Evolutionary conservation across 2,329 filamentous ascomycete species (phyloP), one percentile per base, ranked within the genome.

Genomic region (Fusarium caatingaense): DNA sequence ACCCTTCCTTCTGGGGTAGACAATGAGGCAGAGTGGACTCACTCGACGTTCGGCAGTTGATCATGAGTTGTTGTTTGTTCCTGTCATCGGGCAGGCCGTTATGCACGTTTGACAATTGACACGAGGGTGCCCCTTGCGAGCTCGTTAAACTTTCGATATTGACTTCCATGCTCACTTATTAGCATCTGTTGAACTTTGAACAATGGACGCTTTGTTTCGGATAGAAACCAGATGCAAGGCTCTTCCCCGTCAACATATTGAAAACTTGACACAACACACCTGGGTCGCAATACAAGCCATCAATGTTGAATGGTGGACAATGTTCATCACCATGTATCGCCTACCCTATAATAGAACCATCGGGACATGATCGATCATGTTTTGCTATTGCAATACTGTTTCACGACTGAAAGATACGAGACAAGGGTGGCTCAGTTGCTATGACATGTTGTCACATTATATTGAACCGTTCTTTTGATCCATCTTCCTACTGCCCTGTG

Each of bases 401-500:
- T 64, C 30, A 58, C 21, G 25, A 41, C 12, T 21, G 40, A 27
- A 18, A 45, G 23, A 32, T 27, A 21, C 27, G 27, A 51, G 16
- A 50, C 62, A 53, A 40, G 57, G 48, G 54, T 59, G 51, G 45
- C 28, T 53, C 46, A 59, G 23, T 44, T 50, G 40, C 50, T 32
- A 53, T 66, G 42, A 53, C 44, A 67, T 66, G n/a, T 70, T 50
- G 62, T 68, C 71, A 68, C 40, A 47, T 34, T 40, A 48, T 56
- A 49, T 23, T 30, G 45, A 25, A 46, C n/a, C 32, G 27, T 25
- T 18, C 20, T 60, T n/a, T 47, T 53, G 30, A 41, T 62, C 47
- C 25, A 51, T 57, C 41, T 42, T 45, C 44, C 42, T 48, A 44
- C 41, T 54, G 41, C 42, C 48, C 23, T 50, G 59, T 54, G 32